Evolutionary conservation across 768 basidiomycete genomes (phyloP).

Genomic region (Rhizopogon vinicolor): DNA sequence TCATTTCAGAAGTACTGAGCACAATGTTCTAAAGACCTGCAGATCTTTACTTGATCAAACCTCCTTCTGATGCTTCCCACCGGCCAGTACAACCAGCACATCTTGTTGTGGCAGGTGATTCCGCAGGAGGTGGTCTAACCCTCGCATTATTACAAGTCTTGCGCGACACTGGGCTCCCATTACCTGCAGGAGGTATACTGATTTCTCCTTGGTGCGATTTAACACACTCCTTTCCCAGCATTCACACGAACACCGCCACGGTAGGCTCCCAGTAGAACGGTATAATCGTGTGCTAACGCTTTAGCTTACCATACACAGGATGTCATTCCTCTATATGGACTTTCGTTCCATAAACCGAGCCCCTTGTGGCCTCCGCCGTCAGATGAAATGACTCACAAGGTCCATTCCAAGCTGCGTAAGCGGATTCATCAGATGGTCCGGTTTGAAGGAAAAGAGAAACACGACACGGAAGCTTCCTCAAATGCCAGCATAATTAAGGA

Average conservation of each 20-base stretch:
- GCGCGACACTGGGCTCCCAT: constrained; percentile 76
- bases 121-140: constrained; percentile 86
- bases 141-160: constrained; percentile 83
- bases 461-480: not conserved
- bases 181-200: constrained; percentile 83
- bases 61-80: constrained; percentile 77
- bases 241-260: constrained; percentile 79
- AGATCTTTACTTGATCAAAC: constrained; percentile 89
- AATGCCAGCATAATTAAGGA: constrained; percentile 3
- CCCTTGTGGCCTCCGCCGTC: constrained; percentile 75
- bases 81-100: constrained; percentile 72
- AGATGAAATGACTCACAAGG: constrained; percentile 51
- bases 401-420: constrained; percentile 55
- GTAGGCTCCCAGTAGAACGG: constrained; percentile 34
- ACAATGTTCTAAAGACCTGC: not conserved
- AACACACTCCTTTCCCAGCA: constrained; percentile 93
- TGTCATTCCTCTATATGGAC: constrained; percentile 70
- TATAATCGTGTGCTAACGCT: not conserved
- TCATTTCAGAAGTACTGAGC: not conserved
- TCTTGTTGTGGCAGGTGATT: constrained; percentile 87
- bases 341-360: constrained; percentile 76
- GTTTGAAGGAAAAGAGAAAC: constrained; percentile 19
- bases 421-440: constrained; percentile 57
- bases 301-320: constrained; percentile 43
- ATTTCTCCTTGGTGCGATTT: constrained; percentile 93